Base-by-base conservation (phyloP, 805 yeast genomes). In the Suhomyces prunicola region DNA sequence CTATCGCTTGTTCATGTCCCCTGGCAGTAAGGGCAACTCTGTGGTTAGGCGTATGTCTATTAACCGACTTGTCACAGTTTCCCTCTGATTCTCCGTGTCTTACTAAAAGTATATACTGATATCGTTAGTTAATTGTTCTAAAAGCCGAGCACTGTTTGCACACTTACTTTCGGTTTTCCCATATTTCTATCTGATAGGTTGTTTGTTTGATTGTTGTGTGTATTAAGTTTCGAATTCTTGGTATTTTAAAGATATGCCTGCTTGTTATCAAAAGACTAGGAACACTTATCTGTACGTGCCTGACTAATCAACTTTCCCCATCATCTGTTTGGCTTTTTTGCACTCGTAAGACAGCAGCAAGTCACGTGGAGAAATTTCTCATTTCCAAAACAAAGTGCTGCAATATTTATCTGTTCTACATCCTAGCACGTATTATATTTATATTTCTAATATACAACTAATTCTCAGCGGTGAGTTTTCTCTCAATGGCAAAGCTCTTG, bases 81-180 rank as follows among this genome's bases (percentile, higher is more conserved):
- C 97, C 96, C 63, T 89, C 96, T 5, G 94, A 87, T 64, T 92
- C 97, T 24, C 97, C 97, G 66, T 92, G 97, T 58, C 97, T 84
- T 10, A 92, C 84, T 26, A 92, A 75, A 49, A 92, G 74, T 26
- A 92, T 90, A 31, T 91, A 76, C 83, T 83, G 52, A 33, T 46
- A 36, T 8, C 5, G 42, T 52, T 41, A 44, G 44, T 39, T 42
- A 36, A 24, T 4, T 29, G 33, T 23, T 12, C 36, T 33, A n/a
- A n/a, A 33, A 33, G 24, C 24, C 10, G 27, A 15, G 17, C 17
- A 3, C 4, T 19, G 22, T 23, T 23, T 22, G 22, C 10, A 19
- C 44, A 66, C 73, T 19, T 67, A 69, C 73, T 51, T 66, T 69
- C 24, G 73, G 73, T 53, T 60, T 67, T 22, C 65, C 73, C 73